Conservation (phyloP, 768 basidiomycete species). For the Mycena rosella region DNA sequence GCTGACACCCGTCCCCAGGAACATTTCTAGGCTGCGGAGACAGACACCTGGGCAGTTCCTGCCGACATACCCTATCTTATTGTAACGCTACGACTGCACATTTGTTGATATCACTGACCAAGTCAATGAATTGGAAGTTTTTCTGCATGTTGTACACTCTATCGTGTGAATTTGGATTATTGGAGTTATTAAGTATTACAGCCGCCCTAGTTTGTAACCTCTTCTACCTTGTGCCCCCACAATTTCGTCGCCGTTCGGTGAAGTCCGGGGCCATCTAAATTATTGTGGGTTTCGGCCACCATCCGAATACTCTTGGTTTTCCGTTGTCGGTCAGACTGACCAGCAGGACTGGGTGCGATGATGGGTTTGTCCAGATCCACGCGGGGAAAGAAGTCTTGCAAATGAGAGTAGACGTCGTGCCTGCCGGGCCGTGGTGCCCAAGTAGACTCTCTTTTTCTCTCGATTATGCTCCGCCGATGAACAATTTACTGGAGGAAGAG, state of each 20-base stretch:
- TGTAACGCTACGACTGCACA: conserved; percentile 28
- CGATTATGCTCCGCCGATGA: conserved; percentile 34
- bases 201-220: conserved; percentile 43
- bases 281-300: conserved; percentile 75
- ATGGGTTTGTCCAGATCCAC: conserved; percentile 91
- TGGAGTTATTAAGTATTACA: too few species aligned
- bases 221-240: conserved; percentile 59
- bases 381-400: conserved; percentile 89
- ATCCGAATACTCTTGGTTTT: conserved; percentile 85
- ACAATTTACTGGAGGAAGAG: conserved; percentile 22
- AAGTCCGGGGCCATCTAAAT: conserved; percentile 57
- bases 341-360: conserved; percentile 61
- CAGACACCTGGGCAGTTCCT: conserved; percentile 18
- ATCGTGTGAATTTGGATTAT: background rate
- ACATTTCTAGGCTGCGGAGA: conserved; percentile 41
- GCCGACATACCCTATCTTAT: conserved; percentile 31
- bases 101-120: conserved; percentile 7
- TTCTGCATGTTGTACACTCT: background rate
- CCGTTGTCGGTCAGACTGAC: conserved; percentile 54
- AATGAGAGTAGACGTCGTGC: conserved; percentile 82
- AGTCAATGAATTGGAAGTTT: conserved; percentile 19
- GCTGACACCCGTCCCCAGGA: conserved; percentile 36
- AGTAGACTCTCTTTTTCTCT: conserved; percentile 36
- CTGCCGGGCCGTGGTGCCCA: conserved; percentile 73
- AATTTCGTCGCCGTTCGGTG: conserved; percentile 52